Base-by-base conservation (phyloP, 345 rosid species). In the Populus tremula region DNA sequence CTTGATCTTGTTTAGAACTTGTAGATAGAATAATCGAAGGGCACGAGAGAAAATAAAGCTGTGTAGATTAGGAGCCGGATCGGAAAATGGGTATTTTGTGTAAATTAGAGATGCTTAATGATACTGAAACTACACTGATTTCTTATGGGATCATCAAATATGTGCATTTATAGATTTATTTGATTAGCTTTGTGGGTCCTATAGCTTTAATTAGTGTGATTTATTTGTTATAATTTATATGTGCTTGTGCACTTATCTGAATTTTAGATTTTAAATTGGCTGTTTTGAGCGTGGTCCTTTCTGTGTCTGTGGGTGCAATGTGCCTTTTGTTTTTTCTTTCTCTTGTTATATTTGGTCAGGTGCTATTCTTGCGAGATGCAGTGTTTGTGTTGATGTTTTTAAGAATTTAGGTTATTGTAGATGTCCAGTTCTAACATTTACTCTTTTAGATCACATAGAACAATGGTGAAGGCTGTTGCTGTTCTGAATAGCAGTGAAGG, bases 381-480 rank as follows among this genome's bases (percentile, higher is more conserved):
- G 70, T 18, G n/a, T 45, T 6, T 29, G 63, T 10, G 66, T 2
- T 18, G 18, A 2, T 67, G 21, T 23, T 53, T 39, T 31, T 13
- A 59, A 10, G 29, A 59, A 59, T 11, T 20, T 63, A 25, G 45
- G 16, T 14, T 10, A 4, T 25, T 12, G 39, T 35, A 33, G n/a
- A 25, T 41, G 14, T 31, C 23, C 75, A 62, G 50, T 25, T 73
- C 72, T 69, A 62, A 67, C 71, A 3, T 39, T 66, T 66, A 59
- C 25, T 67, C 70, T 47, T 72, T 33, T 81, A 93, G 98, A 95
- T 91, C 99, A 93, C 97, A 90, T 47, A 73, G 73, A 77, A 88
- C 76, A 43, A 95, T 95, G 98, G 96, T 80, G 83, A 95, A 95
- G 81, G 99, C 92, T 53, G 97, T 95, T 1, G 95, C 87, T 8